phyloP scores from a whole-genome alignment of 371 early-diverging fungal genomes.

The Syncephalis fuscata region DNA sequence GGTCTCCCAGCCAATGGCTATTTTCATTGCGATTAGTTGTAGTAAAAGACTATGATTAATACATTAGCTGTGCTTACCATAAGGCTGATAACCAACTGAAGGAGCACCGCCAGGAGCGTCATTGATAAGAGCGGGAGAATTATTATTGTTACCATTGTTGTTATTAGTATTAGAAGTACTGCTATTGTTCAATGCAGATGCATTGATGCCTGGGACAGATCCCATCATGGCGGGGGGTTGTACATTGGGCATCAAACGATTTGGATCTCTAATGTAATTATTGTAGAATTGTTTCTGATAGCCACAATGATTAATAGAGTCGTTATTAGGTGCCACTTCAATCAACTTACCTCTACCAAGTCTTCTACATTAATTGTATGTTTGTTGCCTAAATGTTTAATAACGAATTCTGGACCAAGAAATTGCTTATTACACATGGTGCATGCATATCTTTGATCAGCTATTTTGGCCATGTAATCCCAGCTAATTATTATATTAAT shows the following conservation, averaged over 20 bases:
- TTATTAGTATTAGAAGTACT: too few species aligned
- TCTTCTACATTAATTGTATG: constrained; percentile 30
- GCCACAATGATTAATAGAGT: neutral
- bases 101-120: constrained; percentile 11
- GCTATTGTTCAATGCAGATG: too few species aligned
- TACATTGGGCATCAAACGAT: constrained; percentile 14
- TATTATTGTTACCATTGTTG: too few species aligned
- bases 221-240: constrained; percentile 11
- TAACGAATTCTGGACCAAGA: constrained; percentile 83
- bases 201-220: constrained; percentile 4
- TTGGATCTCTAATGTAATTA: constrained; percentile 71
- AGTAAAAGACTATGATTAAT: too few species aligned
- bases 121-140: neutral
- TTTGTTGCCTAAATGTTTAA: constrained; percentile 79
- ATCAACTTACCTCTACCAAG: constrained; percentile 19
- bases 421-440: constrained; percentile 84
- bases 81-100: constrained; percentile 10
- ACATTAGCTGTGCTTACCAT: constrained; percentile 13
- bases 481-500: constrained; percentile 1
- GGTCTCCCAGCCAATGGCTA: constrained; percentile 5
- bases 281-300: constrained; percentile 50
- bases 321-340: neutral
- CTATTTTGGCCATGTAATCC: constrained; percentile 16
- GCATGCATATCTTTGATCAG: constrained; percentile 72
- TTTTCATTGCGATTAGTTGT: too few species aligned